Conservation (phyloP, 306 rosid genomes). For the Ziziphus jujuba region DNA sequence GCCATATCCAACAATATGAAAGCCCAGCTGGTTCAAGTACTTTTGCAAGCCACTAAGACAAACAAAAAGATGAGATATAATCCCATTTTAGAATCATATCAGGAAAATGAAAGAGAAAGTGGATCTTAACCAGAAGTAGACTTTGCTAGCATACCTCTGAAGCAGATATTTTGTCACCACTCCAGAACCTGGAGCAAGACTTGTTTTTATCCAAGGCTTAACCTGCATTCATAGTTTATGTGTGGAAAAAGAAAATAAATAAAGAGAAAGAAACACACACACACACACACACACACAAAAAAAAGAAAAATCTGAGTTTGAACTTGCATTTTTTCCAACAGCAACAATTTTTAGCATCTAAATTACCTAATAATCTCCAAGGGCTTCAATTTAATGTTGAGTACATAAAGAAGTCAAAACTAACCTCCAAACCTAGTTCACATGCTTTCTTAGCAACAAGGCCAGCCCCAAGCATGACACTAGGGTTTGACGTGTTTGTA, state of each 20-base stretch:
- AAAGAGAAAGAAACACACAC: too few relatives aligned
- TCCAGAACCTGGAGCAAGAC: slow-evolving; percentile 98
- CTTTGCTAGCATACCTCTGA: slow-evolving; percentile 49
- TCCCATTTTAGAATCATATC: too few relatives aligned
- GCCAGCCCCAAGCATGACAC: slow-evolving; percentile 98
- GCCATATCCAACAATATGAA: slow-evolving; percentile 91
- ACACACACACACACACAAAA: too few relatives aligned
- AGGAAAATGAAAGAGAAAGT: slow-evolving; percentile 10
- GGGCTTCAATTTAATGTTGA: not conserved
- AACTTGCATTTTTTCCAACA: not conserved
- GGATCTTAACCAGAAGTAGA: too few relatives aligned
- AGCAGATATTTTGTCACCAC: slow-evolving; percentile 90
- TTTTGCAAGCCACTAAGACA: slow-evolving; percentile 78
- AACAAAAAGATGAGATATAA: not conserved
- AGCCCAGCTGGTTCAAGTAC: slow-evolving; percentile 80
- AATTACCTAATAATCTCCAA: not conserved
- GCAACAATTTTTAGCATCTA: too few relatives aligned
- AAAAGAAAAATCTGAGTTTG: not conserved
- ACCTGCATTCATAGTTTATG: slow-evolving; percentile 40
- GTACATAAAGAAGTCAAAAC: slow-evolving; percentile 11
- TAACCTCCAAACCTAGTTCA: slow-evolving; percentile 83
- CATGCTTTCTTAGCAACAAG: slow-evolving; percentile 90
- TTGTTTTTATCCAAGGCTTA: slow-evolving; percentile 96
- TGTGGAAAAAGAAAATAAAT: too few relatives aligned
- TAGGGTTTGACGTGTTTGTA: slow-evolving; percentile 94